Percentiles rank a stretch among this genome's conserved stretches.
Evolutionary conservation across 1,284 basidiomycete species (phyloP).

Genomic region (Ustanciosporium gigantosporum): DNA sequence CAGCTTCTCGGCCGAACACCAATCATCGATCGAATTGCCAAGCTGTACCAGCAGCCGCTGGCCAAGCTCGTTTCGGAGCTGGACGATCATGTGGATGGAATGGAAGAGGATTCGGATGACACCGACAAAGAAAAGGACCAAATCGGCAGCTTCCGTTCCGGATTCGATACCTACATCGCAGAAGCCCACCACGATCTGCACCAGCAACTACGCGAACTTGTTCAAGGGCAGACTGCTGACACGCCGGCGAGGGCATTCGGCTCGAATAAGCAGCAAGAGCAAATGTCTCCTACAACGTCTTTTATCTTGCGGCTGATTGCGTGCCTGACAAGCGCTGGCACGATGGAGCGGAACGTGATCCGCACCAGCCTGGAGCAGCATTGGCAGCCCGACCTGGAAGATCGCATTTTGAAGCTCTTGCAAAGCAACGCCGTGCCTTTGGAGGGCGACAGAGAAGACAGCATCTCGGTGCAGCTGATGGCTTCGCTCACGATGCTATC

Average conservation of each 20-base stretch:
- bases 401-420: not conserved
- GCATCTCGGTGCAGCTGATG: conserved; percentile 7
- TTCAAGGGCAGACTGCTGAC: not conserved
- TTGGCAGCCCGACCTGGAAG: not conserved
- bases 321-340: not conserved
- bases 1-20: not conserved
- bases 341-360: not conserved
- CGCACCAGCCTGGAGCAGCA: not conserved
- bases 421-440: too few relatives aligned
- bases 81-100: not conserved
- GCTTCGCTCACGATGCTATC: conserved; percentile 10
- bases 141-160: not conserved
- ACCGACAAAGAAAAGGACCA: too few relatives aligned
- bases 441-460: not conserved
- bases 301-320: not conserved
- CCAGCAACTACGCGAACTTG: not conserved
- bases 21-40: not conserved
- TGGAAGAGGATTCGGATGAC: not conserved
- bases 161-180: not conserved
- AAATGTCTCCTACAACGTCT: not conserved
- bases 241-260: too few relatives aligned
- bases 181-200: not conserved
- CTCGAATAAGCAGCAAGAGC: too few relatives aligned
- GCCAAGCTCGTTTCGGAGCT: not conserved
- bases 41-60: not conserved